Percentiles rank a stretch among this genome's conserved stretches.
These are phyloP conservation scores for Cucumis melo DNA, from an alignment of 306 rosid species.

Conservation along the genomic window DNA sequence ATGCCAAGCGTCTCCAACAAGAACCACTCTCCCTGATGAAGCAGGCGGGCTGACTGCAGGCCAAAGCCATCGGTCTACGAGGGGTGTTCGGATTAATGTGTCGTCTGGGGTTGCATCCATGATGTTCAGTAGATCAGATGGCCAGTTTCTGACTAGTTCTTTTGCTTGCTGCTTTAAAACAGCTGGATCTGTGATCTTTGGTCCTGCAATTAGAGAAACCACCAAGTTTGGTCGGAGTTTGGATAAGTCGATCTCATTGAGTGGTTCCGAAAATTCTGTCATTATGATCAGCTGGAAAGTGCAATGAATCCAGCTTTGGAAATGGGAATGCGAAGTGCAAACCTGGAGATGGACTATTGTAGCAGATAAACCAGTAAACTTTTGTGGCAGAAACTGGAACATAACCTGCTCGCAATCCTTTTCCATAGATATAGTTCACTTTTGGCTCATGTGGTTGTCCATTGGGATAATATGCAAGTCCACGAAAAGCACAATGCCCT, in stretches of 20 bases:
- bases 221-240: neutral
- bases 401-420: conserved; percentile 70
- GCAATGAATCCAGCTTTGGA: neutral
- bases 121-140: conserved; percentile 31
- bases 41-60: conserved; percentile 53
- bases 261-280: neutral
- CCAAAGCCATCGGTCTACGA: conserved; percentile 88
- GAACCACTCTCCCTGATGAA: conserved; percentile 53
- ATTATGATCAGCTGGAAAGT: neutral
- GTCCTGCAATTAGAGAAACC: conserved; percentile 29
- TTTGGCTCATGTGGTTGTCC: conserved; percentile 55
- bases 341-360: conserved; percentile 71
- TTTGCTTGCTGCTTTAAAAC: conserved; percentile 54
- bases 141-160: conserved; percentile 49
- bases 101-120: conserved; percentile 58
- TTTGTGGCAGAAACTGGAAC: conserved; percentile 78
- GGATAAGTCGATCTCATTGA: neutral
- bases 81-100: conserved; percentile 47
- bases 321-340: neutral
- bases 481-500: conserved; percentile 76
- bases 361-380: conserved; percentile 94
- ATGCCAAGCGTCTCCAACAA: conserved; percentile 95
- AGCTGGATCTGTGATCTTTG: conserved; percentile 35
- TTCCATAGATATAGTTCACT: conserved; percentile 60
- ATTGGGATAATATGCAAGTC: conserved; percentile 47